Evolutionary conservation across 345 rosid genomes (phyloP).

Genomic region (Salix udensis): DNA sequence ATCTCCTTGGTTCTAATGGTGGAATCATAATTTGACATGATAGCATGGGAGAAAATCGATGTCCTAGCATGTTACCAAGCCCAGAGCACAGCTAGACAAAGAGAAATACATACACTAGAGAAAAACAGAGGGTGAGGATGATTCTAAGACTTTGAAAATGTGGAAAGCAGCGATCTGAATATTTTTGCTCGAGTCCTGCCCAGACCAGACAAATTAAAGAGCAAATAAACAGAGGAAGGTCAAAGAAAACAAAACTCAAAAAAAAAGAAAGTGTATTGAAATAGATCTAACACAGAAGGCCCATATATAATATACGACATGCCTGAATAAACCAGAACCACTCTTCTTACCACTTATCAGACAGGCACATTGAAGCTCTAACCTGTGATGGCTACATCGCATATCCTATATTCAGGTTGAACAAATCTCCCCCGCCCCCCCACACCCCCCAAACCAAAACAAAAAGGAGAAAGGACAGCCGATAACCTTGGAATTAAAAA

Average conservation of each 20-base stretch:
- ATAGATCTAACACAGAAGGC: neutral
- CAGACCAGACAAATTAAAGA: constrained; percentile 17
- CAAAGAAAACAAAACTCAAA: neutral
- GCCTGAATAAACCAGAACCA: neutral
- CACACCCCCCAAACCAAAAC: no score
- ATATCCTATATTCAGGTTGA: neutral
- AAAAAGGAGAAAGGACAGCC: neutral
- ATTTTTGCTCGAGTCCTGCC: constrained; percentile 94
- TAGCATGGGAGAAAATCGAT: neutral
- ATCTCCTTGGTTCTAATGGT: neutral
- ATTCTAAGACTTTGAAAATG: constrained; percentile 71
- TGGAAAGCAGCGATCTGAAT: constrained; percentile 90
- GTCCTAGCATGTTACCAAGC: neutral
- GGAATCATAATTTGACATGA: neutral
- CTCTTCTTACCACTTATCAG: neutral
- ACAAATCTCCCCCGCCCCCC: neutral
- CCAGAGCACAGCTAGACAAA: neutral
- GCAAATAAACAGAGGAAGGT: neutral
- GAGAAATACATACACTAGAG: neutral
- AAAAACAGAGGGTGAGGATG: neutral
- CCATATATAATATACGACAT: no score
- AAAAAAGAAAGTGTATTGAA: neutral
- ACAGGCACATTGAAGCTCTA: neutral
- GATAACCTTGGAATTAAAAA: neutral
- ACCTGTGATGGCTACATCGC: neutral